phyloP scores from a whole-genome alignment of 345 rosid genomes.

The Turritis glabra region DNA sequence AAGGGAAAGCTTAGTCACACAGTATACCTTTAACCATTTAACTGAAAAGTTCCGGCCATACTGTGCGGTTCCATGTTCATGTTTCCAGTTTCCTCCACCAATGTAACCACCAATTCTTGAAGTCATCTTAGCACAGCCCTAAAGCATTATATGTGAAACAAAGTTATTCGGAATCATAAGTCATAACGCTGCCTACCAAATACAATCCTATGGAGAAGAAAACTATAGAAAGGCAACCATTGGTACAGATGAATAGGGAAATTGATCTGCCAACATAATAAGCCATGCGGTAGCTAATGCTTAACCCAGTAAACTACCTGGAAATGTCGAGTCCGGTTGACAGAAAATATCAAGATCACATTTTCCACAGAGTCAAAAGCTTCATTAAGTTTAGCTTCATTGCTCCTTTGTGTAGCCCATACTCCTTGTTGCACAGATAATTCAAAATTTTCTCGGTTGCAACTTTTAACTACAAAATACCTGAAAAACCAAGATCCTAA shows the following conservation, averaged over 20 bases:
- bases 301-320: slow-evolving; percentile 61
- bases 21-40: slow-evolving; percentile 91
- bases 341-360: slow-evolving; percentile 93
- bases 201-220: slow-evolving; percentile 1
- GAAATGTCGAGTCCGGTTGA: slow-evolving; percentile 91
- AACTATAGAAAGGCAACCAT: slow-evolving; percentile 15
- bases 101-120: slow-evolving; percentile 89
- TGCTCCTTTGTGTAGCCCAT: slow-evolving; percentile 99
- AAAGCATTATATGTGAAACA: slow-evolving; percentile 21
- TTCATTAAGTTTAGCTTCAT: slow-evolving; percentile 95
- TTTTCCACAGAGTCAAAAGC: slow-evolving; percentile 92
- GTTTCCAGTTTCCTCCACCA: slow-evolving; percentile 97
- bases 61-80: slow-evolving; percentile 98
- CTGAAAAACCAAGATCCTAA: slow-evolving; percentile 45
- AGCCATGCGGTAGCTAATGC: background rate
- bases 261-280: background rate
- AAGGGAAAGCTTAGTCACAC: slow-evolving; percentile 14
- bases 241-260: slow-evolving; percentile 6
- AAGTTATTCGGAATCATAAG: background rate
- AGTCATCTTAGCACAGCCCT: slow-evolving; percentile 99
- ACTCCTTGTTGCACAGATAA: slow-evolving; percentile 98
- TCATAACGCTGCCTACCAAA: background rate
- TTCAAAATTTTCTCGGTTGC: slow-evolving; percentile 96
- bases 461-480: slow-evolving; percentile 97
- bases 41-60: slow-evolving; percentile 97